Percentiles rank a stretch among this genome's conserved stretches.
Evolutionary conservation across 768 basidiomycete species (phyloP).

Genomic region (Sporobolomyces phaffii): DNA sequence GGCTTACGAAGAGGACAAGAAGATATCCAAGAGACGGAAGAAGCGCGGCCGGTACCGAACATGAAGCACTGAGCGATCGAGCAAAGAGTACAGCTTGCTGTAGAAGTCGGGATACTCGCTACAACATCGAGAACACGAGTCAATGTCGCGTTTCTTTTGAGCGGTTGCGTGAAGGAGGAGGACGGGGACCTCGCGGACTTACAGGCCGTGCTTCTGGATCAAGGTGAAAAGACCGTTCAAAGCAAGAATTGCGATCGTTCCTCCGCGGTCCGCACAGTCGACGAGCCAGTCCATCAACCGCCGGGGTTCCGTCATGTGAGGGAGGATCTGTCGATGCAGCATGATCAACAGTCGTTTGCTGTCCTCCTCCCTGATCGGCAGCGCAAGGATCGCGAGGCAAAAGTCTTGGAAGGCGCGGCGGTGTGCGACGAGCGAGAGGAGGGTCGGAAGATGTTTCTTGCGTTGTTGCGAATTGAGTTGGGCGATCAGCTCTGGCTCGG

Average conservation of each 20-base stretch:
- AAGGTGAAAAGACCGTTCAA: slow-evolving; percentile 85
- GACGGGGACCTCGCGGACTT: slow-evolving; percentile 42
- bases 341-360: slow-evolving; percentile 63
- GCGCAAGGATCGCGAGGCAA: slow-evolving; percentile 66
- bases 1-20: slow-evolving; percentile 81
- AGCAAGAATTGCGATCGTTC: slow-evolving; percentile 75
- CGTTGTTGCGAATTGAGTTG: slow-evolving; percentile 18
- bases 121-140: neutral
- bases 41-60: slow-evolving; percentile 89
- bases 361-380: slow-evolving; percentile 44
- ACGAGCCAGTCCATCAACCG: slow-evolving; percentile 89
- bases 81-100: slow-evolving; percentile 78
- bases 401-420: slow-evolving; percentile 69
- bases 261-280: slow-evolving; percentile 73
- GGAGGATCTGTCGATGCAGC: slow-evolving; percentile 76
- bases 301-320: slow-evolving; percentile 69
- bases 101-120: slow-evolving; percentile 97
- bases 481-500: slow-evolving; percentile 43
- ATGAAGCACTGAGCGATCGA: slow-evolving; percentile 81
- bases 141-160: too few species aligned
- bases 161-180: neutral
- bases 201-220: slow-evolving; percentile 91
- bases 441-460: slow-evolving; percentile 69
- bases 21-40: slow-evolving; percentile 84
- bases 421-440: slow-evolving; percentile 57